Percentiles rank a stretch among this genome's conserved stretches.
Evolutionary conservation across 2,329 filamentous ascomycete species (phyloP).

Genomic region (Ramularia endophylla): DNA sequence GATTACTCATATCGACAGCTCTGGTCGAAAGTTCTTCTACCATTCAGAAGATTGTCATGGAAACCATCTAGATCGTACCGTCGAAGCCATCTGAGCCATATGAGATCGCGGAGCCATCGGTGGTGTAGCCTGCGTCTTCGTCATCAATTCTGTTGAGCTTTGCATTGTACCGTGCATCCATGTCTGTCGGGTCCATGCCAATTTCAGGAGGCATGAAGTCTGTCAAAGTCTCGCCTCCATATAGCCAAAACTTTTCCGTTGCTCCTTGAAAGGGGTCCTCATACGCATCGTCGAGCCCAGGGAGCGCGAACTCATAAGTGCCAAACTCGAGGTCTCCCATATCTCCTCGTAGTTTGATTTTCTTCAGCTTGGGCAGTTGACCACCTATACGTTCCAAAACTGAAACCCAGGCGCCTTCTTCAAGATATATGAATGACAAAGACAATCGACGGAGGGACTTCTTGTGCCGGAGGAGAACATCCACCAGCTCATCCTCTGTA

Average conservation of each 20-base stretch:
- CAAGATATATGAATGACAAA: constrained; percentile 1
- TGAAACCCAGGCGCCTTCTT: neutral
- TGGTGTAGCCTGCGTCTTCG: constrained; percentile 6
- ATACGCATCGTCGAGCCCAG: constrained; percentile 1
- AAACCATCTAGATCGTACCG: constrained; percentile 2
- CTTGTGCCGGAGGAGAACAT: constrained; percentile 5
- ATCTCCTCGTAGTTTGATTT: constrained; percentile 5
- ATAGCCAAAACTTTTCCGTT: too few species aligned
- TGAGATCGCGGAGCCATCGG: constrained; percentile 3
- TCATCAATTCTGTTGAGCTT: constrained; percentile 3
- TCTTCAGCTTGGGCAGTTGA: constrained; percentile 3
- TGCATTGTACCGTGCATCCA: neutral
- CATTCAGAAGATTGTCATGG: too few species aligned
- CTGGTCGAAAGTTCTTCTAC: too few species aligned
- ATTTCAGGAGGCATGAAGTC: neutral
- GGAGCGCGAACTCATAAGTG: too few species aligned
- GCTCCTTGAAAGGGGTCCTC: too few species aligned
- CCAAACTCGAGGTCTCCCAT: too few species aligned
- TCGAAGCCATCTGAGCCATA: constrained; percentile 6
- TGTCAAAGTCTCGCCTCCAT: too few species aligned
- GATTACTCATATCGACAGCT: too few species aligned
- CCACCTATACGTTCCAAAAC: constrained; percentile 3
- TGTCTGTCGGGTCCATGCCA: neutral
- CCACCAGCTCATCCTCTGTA: too few species aligned
- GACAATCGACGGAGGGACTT: constrained; percentile 3